These are phyloP conservation scores for Xerocomus amazonicus DNA, from an alignment of 1,284 basidiomycete genomes.

Conservation along the genomic window DNA sequence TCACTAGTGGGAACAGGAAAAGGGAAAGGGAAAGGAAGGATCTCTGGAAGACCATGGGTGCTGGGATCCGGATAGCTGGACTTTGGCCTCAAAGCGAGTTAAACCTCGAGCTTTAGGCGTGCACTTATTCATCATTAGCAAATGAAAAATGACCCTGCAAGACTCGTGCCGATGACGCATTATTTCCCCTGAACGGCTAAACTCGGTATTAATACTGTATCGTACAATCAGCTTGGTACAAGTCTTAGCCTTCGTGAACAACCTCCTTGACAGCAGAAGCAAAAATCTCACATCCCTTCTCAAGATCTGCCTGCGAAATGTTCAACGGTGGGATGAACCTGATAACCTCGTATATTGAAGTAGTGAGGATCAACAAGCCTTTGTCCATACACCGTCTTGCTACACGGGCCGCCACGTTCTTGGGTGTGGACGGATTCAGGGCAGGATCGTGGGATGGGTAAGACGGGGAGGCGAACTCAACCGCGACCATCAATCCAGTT, in stretches of 20 bases:
- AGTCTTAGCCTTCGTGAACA: conserved; percentile 44
- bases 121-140: conserved; percentile 4
- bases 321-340: conserved; percentile 77
- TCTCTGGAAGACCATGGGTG: conserved; percentile 15
- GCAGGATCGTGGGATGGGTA: conserved; percentile 45
- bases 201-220: neutral
- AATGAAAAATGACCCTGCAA: neutral
- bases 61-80: conserved; percentile 6
- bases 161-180: neutral
- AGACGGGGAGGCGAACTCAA: conserved; percentile 72
- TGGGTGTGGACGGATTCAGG: conserved; percentile 44
- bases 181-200: neutral
- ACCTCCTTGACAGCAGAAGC: conserved; percentile 61
- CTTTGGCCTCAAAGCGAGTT: conserved; percentile 10
- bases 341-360: conserved; percentile 75
- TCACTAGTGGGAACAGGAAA: conserved; percentile 6
- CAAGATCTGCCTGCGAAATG: conserved; percentile 60
- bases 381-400: conserved; percentile 80
- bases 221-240: neutral
- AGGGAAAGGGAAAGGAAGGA: conserved; percentile 6
- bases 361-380: conserved; percentile 78
- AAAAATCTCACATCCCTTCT: conserved; percentile 58
- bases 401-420: conserved; percentile 70
- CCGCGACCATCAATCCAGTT: conserved; percentile 74
- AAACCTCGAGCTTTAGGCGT: conserved; percentile 16